phyloP scores from a whole-genome alignment of 768 basidiomycete genomes.

The Naematelia aurantialba region DNA sequence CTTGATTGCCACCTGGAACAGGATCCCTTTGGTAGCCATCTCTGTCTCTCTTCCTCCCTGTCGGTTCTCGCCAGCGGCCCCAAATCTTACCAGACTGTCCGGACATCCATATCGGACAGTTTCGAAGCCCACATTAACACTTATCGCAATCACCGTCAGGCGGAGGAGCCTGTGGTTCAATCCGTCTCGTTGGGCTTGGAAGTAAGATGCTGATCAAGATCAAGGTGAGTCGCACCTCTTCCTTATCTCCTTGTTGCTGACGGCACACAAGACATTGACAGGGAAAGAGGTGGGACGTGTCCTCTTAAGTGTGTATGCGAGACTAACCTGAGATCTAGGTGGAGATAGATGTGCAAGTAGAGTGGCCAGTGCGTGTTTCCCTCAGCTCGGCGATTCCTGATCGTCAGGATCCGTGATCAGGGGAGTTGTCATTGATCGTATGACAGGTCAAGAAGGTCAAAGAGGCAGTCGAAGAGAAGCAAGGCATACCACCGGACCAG shows the following conservation, averaged over 20 bases:
- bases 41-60: too few relatives aligned
- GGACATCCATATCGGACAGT: too few relatives aligned
- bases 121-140: too few relatives aligned
- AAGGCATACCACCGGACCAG: constrained; percentile 92
- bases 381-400: neutral
- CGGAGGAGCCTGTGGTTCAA: too few relatives aligned
- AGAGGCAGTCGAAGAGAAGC: constrained; percentile 97
- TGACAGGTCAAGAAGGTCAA: constrained; percentile 84
- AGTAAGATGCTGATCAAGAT: constrained; percentile 46
- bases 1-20: too few relatives aligned
- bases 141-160: too few relatives aligned
- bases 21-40: too few relatives aligned
- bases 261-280: constrained; percentile 69
- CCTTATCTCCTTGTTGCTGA: neutral
- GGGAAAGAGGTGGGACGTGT: constrained; percentile 79
- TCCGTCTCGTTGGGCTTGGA: too few relatives aligned
- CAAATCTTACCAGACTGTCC: too few relatives aligned
- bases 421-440: neutral
- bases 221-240: constrained; percentile 37
- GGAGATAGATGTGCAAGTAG: constrained; percentile 88
- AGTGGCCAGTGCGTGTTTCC: constrained; percentile 66
- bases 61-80: too few relatives aligned
- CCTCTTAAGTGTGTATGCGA: constrained; percentile 11
- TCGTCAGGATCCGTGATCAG: neutral
- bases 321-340: constrained; percentile 56